These are phyloP conservation scores for Wallacemonas sp. DNA, from an alignment of 208 protist species.

Conservation along the genomic window DNA sequence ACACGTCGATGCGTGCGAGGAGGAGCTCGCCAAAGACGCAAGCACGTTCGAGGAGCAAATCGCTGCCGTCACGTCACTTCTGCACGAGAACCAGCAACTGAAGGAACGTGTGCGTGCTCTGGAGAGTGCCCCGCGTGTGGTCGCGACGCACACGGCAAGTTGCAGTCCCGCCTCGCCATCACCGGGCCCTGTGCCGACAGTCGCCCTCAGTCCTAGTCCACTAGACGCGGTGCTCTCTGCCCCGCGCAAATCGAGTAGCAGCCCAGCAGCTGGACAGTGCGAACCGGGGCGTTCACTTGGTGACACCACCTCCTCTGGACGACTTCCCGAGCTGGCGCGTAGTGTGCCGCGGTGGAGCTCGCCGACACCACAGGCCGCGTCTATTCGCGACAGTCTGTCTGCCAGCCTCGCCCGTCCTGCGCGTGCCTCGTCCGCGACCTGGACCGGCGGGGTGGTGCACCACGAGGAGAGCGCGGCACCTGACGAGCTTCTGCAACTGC, in stretches of 20 bases:
- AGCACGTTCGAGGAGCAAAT: slow-evolving; percentile 78
- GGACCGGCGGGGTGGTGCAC: slow-evolving; percentile 9
- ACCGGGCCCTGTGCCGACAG: neutral
- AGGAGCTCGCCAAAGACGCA: slow-evolving; percentile 73
- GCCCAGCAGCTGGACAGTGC: no score
- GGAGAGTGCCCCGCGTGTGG: neutral
- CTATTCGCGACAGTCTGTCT: neutral
- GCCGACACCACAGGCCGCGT: neutral
- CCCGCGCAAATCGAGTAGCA: no score
- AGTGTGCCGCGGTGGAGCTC: neutral
- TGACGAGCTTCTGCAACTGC: neutral
- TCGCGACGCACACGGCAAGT: neutral
- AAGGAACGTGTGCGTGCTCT: neutral
- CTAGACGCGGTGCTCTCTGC: neutral
- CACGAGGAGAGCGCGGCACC: neutral
- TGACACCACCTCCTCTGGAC: no score
- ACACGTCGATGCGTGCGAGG: slow-evolving; percentile 56
- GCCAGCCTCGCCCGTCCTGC: neutral
- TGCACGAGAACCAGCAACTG: slow-evolving; percentile 54
- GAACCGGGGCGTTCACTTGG: no score
- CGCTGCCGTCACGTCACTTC: slow-evolving; percentile 41
- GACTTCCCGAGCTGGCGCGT: no score
- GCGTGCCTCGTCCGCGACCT: neutral
- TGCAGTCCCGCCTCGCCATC: neutral
- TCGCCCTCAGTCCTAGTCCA: neutral